Evolutionary conservation across 176 grass and related monocot species (phyloP).

Genomic region (Oryza glumipatula): DNA sequence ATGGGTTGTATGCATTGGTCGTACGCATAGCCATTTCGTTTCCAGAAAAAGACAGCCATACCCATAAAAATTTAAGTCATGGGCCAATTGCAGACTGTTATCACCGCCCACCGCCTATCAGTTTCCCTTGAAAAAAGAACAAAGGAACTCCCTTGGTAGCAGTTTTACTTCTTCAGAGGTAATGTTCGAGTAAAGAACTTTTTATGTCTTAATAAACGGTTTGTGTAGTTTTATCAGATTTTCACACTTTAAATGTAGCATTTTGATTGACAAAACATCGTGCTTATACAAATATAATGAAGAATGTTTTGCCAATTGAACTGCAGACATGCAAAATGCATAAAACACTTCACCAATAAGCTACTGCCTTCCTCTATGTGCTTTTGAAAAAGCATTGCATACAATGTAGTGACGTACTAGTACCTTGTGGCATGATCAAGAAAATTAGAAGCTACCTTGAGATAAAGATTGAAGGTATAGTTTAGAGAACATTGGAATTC

Average conservation of each 20-base stretch:
- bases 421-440: not conserved
- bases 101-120: not conserved
- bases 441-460: not conserved
- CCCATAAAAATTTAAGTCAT: not conserved
- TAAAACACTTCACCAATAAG: slow-evolving; percentile 11
- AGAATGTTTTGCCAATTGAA: not conserved
- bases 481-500: not conserved
- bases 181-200: not conserved
- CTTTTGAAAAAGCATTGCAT: not conserved
- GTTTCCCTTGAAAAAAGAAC: not conserved
- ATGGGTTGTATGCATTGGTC: too few relatives aligned
- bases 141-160: not conserved
- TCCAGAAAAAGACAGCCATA: not conserved
- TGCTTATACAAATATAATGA: slow-evolving; percentile 2
- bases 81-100: not conserved
- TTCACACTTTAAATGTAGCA: not conserved
- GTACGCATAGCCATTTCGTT: not conserved
- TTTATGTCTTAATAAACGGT: not conserved
- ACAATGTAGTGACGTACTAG: not conserved
- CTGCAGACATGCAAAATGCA: not conserved
- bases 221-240: not conserved
- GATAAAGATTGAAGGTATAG: not conserved
- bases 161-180: not conserved
- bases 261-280: not conserved
- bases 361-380: not conserved